phyloP scores from a whole-genome alignment of 2,329 filamentous ascomycete species.

The Curvularia spicifera region DNA sequence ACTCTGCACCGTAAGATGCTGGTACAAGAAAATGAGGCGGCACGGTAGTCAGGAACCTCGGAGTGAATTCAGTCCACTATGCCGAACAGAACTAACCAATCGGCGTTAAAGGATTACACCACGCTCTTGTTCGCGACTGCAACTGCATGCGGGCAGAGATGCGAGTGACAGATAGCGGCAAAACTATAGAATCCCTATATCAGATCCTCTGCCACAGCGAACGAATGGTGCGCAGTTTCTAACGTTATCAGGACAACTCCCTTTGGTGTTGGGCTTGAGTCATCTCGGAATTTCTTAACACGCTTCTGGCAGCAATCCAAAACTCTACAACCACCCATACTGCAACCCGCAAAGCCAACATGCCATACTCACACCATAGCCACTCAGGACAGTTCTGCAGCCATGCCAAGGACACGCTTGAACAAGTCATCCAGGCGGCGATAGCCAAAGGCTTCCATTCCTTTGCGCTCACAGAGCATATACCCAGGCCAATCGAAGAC shows the following conservation, averaged over 20 bases:
- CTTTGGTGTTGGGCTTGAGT: not conserved
- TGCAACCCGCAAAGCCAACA: constrained; percentile 49
- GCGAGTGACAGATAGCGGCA: not conserved
- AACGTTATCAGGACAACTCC: not conserved
- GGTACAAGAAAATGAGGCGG: not conserved
- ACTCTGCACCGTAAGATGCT: not conserved
- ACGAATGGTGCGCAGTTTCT: not conserved
- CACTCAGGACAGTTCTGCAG: constrained; percentile 96
- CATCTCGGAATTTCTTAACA: not conserved
- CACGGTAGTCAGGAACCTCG: not conserved
- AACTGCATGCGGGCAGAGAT: constrained; percentile 3
- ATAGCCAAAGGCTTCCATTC: constrained; percentile 79
- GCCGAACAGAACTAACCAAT: not conserved
- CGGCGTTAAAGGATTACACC: constrained; percentile 9
- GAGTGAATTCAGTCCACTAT: constrained; percentile 4
- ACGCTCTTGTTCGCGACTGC: not conserved
- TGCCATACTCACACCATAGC: constrained; percentile 98
- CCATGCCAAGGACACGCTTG: constrained; percentile 84
- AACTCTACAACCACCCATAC: not conserved
- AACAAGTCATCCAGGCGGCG: constrained; percentile 80
- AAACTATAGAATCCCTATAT: not conserved
- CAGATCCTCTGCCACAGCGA: not conserved
- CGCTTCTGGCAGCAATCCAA: not conserved
- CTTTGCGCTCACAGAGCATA: constrained; percentile 92
- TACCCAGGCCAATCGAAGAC: constrained; percentile 80